Conservation (phyloP, 2,329 filamentous ascomycete genomes). For the Rhinocladiella mackenziei region DNA sequence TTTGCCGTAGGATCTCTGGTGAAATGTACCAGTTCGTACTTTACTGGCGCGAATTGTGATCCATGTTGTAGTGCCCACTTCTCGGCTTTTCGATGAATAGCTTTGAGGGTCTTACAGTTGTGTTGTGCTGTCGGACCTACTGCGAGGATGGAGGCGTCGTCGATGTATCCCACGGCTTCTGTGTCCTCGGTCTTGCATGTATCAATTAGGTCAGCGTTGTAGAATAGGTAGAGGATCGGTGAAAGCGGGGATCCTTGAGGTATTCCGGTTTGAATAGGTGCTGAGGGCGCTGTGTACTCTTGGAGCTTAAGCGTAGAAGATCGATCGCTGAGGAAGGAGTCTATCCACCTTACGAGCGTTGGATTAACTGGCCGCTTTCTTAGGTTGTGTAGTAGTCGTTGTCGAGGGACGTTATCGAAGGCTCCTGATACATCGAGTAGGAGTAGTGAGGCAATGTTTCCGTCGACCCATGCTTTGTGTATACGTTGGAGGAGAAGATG, state of each 20-base stretch:
- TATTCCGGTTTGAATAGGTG: constrained; percentile 2
- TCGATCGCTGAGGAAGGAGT: constrained; percentile 17
- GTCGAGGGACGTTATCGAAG: constrained; percentile 24
- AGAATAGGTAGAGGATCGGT: constrained; percentile 38
- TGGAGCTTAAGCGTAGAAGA: constrained; percentile 6
- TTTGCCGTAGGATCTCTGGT: constrained; percentile 15
- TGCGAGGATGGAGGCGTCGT: constrained; percentile 28
- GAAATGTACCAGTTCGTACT: constrained; percentile 31
- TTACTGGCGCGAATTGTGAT: constrained; percentile 27
- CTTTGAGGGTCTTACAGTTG: constrained; percentile 7
- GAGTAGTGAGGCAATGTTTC: constrained; percentile 17
- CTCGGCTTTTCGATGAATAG: constrained; percentile 4
- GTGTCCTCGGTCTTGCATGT: constrained; percentile 30
- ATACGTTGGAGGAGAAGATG: constrained; percentile 17
- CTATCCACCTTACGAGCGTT: constrained; percentile 27
- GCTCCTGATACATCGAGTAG: constrained; percentile 22
- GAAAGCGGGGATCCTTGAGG: constrained; percentile 37
- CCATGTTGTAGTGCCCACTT: constrained; percentile 25
- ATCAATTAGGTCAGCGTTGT: constrained; percentile 39
- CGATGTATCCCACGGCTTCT: constrained; percentile 33
- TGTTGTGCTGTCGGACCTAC: constrained; percentile 6
- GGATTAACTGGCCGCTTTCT: constrained; percentile 18
- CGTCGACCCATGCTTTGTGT: constrained; percentile 7
- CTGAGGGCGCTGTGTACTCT: constrained; percentile 6
- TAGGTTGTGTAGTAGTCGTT: constrained; percentile 24